Evolutionary conservation across 2,329 filamentous ascomycete species (phyloP).

Genomic region (Didymella lethalis): DNA sequence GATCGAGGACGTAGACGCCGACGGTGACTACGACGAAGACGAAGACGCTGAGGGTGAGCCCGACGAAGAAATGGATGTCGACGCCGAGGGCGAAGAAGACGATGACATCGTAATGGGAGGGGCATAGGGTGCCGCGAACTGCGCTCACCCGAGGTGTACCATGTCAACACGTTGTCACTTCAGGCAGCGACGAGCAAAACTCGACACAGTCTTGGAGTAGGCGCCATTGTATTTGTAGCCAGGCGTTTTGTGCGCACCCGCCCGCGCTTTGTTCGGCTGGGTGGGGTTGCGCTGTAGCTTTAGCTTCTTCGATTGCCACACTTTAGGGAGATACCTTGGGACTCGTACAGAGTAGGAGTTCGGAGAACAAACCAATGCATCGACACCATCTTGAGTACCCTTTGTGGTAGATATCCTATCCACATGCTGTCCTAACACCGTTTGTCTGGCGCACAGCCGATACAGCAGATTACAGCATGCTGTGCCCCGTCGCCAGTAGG

Average conservation of each 20-base stretch:
- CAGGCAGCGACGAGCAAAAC: neutral
- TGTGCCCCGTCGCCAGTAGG: neutral
- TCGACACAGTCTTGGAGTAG: neutral
- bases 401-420: neutral
- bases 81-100: conserved; percentile 39
- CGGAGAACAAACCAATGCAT: conserved; percentile 14
- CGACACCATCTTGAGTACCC: neutral
- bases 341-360: conserved; percentile 20
- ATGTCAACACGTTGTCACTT: neutral
- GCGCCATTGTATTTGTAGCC: conserved; percentile 13
- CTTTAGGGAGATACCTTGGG: conserved; percentile 38
- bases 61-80: conserved; percentile 32
- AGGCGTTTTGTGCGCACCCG: conserved; percentile 9
- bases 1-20: conserved; percentile 40
- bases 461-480: neutral
- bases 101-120: conserved; percentile 43
- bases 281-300: conserved; percentile 14
- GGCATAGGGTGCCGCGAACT: conserved; percentile 17
- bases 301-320: conserved; percentile 20
- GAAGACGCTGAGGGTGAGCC: conserved; percentile 15
- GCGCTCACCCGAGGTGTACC: neutral
- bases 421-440: neutral
- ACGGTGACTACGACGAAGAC: conserved; percentile 32
- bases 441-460: conserved; percentile 1
- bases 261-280: neutral